Evolutionary conservation across 116 monocot genomes (phyloP).

Genomic region (Dioscorea cayenensis): DNA sequence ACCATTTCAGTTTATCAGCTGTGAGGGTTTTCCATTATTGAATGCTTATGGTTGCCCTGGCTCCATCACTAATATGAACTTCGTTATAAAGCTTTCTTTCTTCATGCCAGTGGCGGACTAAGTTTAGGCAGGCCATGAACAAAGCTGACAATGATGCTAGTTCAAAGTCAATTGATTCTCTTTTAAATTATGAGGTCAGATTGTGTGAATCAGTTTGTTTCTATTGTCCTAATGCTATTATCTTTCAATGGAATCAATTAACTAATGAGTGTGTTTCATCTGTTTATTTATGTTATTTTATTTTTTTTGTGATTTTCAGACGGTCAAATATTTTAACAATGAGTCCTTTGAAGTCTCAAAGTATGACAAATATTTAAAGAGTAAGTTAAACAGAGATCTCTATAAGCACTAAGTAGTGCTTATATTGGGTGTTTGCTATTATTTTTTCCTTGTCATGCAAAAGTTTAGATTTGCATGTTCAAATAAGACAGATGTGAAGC

Average conservation of each 20-base stretch:
- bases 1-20: too few species aligned
- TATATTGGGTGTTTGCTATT: neutral
- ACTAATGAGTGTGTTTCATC: neutral
- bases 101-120: conserved; percentile 85
- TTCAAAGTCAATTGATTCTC: conserved; percentile 86
- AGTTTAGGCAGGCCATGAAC: conserved; percentile 91
- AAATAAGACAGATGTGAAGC: too few species aligned
- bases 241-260: neutral
- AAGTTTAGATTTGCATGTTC: neutral
- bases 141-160: conserved; percentile 99
- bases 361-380: conserved; percentile 80
- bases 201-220: conserved; percentile 8
- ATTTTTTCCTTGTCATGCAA: neutral
- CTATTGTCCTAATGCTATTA: neutral
- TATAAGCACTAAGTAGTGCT: too few species aligned
- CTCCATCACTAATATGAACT: neutral
- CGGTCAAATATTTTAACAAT: conserved; percentile 99
- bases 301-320: conserved; percentile 45
- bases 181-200: conserved; percentile 92
- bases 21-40: neutral
- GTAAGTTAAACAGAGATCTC: conserved; percentile 41
- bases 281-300: neutral
- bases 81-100: neutral
- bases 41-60: too few species aligned
- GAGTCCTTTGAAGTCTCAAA: conserved; percentile 81